phyloP scores from a whole-genome alignment of 371 early-diverging fungal genomes.

The Cokeromyces recurvatus region DNA sequence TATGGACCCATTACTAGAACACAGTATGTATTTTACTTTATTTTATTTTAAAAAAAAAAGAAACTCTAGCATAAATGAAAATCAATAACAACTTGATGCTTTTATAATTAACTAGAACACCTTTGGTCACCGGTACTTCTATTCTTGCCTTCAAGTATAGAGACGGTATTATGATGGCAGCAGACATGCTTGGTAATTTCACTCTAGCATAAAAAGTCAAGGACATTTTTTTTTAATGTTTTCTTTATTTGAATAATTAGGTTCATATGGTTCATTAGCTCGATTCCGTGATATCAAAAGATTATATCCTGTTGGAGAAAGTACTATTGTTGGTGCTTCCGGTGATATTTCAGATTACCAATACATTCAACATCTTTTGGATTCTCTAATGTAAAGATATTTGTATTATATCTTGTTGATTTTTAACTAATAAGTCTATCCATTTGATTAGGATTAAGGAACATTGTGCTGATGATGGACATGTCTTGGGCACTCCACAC shows the following conservation, averaged over 20 bases:
- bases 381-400: conserved; percentile 75
- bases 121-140: conserved; percentile 96
- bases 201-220: too few relatives aligned
- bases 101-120: too few relatives aligned
- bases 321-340: conserved; percentile 86
- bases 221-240: too few relatives aligned
- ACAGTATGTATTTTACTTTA: conserved; percentile 39
- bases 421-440: background rate
- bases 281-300: conserved; percentile 92
- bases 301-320: conserved; percentile 74
- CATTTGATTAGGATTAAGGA: conserved; percentile 69
- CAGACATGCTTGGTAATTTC: conserved; percentile 82
- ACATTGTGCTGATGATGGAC: conserved; percentile 86
- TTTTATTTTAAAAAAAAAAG: background rate
- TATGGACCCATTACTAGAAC: conserved; percentile 58
- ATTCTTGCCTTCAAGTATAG: conserved; percentile 94
- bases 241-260: conserved; percentile 45
- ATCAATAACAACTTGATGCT: too few relatives aligned
- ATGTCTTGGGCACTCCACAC: conserved; percentile 77
- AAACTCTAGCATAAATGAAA: too few relatives aligned
- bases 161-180: conserved; percentile 97
- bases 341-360: conserved; percentile 97
- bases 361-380: conserved; percentile 82
- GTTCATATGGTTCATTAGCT: conserved; percentile 95
- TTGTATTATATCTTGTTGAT: too few relatives aligned